These are phyloP conservation scores for Anthracocystis walkeri DNA, from an alignment of 1,284 basidiomycete species.

Conservation along the genomic window DNA sequence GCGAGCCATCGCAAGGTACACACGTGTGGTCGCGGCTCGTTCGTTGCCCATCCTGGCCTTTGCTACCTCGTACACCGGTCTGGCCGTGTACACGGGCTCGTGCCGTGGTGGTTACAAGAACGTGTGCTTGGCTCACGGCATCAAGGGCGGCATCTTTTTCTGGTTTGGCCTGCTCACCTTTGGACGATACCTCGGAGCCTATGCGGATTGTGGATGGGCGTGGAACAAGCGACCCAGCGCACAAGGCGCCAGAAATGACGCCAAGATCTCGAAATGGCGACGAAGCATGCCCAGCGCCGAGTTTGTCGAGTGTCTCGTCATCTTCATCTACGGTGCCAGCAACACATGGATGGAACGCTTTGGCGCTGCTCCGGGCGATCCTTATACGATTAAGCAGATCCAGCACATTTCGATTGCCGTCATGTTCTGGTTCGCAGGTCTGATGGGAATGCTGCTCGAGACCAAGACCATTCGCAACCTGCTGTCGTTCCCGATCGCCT, in stretches of 20 bases:
- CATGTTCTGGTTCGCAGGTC: constrained; percentile 96
- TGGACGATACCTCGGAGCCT: constrained; percentile 89
- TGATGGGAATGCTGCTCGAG: constrained; percentile 90
- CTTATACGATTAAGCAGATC: constrained; percentile 90
- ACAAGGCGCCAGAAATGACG: constrained; percentile 5
- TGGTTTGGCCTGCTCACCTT: constrained; percentile 87
- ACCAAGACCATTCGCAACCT: constrained; percentile 72
- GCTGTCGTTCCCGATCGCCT: constrained; percentile 53
- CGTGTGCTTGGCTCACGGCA: constrained; percentile 89
- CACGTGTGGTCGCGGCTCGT: constrained; percentile 73
- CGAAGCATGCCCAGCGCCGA: constrained; percentile 74
- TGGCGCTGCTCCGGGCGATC: constrained; percentile 82
- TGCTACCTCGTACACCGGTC: constrained; percentile 77
- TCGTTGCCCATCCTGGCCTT: constrained; percentile 79
- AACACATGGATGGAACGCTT: constrained; percentile 98
- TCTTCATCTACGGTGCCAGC: constrained; percentile 88
- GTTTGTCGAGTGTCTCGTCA: constrained; percentile 85
- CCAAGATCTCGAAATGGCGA: constrained; percentile 33
- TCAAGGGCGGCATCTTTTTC: constrained; percentile 76
- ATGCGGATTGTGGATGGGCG: constrained; percentile 90
- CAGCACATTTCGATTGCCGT: constrained; percentile 94
- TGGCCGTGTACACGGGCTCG: constrained; percentile 83
- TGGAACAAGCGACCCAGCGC: constrained; percentile 77
- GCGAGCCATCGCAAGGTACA: constrained; percentile 30
- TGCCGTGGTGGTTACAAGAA: constrained; percentile 76